These are phyloP conservation scores for Aspergillus eucalypticola DNA, from an alignment of 2,329 filamentous ascomycete species.

Conservation along the genomic window DNA sequence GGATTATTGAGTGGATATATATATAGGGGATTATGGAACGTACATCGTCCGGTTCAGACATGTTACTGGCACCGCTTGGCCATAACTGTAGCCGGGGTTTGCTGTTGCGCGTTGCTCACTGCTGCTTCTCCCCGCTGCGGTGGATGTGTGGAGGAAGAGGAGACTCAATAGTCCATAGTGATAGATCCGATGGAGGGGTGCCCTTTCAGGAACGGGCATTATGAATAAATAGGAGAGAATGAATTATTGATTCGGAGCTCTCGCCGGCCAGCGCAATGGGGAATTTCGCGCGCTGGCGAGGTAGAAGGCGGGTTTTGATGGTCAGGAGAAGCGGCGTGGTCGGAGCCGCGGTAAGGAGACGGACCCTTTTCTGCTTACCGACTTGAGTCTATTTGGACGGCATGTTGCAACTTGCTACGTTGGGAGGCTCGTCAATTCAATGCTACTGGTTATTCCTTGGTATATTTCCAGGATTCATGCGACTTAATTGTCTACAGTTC, in stretches of 20 bases:
- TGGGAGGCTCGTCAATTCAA: too few relatives aligned
- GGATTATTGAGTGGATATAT: background rate
- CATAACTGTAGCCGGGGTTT: constrained; percentile 47
- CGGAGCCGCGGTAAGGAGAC: background rate
- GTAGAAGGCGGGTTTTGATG: background rate
- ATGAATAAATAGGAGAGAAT: background rate
- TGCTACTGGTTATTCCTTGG: too few relatives aligned
- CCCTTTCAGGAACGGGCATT: constrained; percentile 13
- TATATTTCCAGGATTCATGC: too few relatives aligned
- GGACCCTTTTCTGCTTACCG: background rate
- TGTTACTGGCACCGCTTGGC: constrained; percentile 67
- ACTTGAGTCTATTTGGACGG: background rate
- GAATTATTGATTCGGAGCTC: background rate
- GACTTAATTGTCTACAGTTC: too few relatives aligned
- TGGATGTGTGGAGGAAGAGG: constrained; percentile 22
- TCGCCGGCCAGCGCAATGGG: background rate
- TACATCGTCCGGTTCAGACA: constrained; percentile 74
- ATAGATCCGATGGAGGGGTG: constrained; percentile 1
- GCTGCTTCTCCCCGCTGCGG: constrained; percentile 24
- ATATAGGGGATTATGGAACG: constrained; percentile 12
- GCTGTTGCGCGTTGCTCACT: constrained; percentile 19
- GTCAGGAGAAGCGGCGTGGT: background rate
- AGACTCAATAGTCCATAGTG: constrained; percentile 18
- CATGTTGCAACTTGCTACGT: background rate
- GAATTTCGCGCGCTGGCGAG: background rate